A percentile compares a stretch with the other conserved stretches of the same genome.
These are phyloP conservation scores for Xylaria curta DNA, from an alignment of 495 filamentous ascomycete species.

Conservation along the genomic window DNA sequence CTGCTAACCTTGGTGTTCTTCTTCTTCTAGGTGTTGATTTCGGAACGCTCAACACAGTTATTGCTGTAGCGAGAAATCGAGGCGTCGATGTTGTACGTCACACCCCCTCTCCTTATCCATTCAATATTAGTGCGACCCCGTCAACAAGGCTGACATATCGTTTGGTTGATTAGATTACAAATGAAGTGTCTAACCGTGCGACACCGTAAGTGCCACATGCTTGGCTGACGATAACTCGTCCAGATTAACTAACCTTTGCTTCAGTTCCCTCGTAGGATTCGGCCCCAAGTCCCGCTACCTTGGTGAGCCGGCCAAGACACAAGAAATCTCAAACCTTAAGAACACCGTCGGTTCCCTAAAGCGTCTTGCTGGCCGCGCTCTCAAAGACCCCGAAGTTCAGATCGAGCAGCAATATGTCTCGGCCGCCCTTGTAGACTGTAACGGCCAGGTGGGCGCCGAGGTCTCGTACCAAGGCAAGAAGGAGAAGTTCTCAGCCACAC, in stretches of 20 bases:
- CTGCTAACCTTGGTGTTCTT: slow-evolving; percentile 22
- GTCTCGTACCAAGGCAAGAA: slow-evolving; percentile 94
- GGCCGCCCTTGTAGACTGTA: slow-evolving; percentile 84
- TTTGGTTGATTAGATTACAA: slow-evolving; percentile 74
- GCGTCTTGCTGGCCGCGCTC: slow-evolving; percentile 83
- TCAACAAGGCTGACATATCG: slow-evolving; percentile 32
- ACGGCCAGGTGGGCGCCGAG: slow-evolving; percentile 93
- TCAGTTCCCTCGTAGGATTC: slow-evolving; percentile 91
- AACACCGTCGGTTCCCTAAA: slow-evolving; percentile 95
- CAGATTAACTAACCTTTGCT: slow-evolving; percentile 28
- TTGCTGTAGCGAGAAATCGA: slow-evolving; percentile 95
- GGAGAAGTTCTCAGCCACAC: slow-evolving; percentile 88
- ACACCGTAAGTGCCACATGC: slow-evolving; percentile 77
- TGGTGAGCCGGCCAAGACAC: slow-evolving; percentile 95
- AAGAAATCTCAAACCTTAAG: slow-evolving; percentile 99
- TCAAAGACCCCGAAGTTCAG: slow-evolving; percentile 89
- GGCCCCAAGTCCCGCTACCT: slow-evolving; percentile 90
- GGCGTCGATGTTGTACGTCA: slow-evolving; percentile 97
- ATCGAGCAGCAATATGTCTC: slow-evolving; percentile 91
- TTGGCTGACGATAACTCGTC: slow-evolving; percentile 3
- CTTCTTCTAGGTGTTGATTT: slow-evolving; percentile 78
- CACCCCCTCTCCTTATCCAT: slow-evolving; percentile 21
- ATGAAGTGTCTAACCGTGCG: slow-evolving; percentile 98
- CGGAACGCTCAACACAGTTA: slow-evolving; percentile 94
- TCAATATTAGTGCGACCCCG: slow-evolving; percentile 9